These are phyloP conservation scores for Apiospora hydei DNA, from an alignment of 2,329 filamentous ascomycete genomes.

Conservation along the genomic window DNA sequence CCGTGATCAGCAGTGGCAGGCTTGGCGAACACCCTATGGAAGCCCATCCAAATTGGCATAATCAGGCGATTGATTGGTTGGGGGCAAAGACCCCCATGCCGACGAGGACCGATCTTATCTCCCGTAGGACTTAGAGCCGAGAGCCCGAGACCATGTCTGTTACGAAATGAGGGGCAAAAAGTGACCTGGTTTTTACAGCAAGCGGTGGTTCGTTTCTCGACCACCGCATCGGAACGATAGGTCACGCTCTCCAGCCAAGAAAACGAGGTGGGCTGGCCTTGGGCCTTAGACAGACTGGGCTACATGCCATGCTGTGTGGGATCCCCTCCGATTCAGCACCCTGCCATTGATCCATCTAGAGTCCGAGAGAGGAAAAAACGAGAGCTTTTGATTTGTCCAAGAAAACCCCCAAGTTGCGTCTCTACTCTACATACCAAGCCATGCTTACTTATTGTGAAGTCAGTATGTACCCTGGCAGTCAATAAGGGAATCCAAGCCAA, in stretches of 20 bases:
- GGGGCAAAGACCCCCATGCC: background rate
- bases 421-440: slow-evolving; percentile 3
- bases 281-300: background rate
- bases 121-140: slow-evolving; percentile 22
- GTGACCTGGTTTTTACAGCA: slow-evolving; percentile 17
- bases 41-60: background rate
- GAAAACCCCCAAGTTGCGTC: background rate
- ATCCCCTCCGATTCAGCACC: background rate
- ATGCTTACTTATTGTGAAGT: background rate
- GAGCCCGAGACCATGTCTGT: slow-evolving; percentile 12
- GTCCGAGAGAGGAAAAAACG: background rate
- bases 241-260: background rate
- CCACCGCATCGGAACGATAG: slow-evolving; percentile 10
- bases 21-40: slow-evolving; percentile 9
- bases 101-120: slow-evolving; percentile 20
- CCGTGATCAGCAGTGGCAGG: background rate
- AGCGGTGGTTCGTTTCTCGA: slow-evolving; percentile 17
- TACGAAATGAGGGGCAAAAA: slow-evolving; percentile 17
- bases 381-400: background rate
- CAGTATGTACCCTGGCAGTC: background rate
- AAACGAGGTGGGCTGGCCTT: background rate
- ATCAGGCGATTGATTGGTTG: background rate
- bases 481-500: background rate
- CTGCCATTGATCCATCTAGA: background rate
- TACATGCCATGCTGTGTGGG: background rate